A percentile compares a stretch with the other conserved stretches of the same genome.
Evolutionary conservation across 805 yeast genomes (phyloP).

Genomic region (Metschnikowia orientalis): DNA sequence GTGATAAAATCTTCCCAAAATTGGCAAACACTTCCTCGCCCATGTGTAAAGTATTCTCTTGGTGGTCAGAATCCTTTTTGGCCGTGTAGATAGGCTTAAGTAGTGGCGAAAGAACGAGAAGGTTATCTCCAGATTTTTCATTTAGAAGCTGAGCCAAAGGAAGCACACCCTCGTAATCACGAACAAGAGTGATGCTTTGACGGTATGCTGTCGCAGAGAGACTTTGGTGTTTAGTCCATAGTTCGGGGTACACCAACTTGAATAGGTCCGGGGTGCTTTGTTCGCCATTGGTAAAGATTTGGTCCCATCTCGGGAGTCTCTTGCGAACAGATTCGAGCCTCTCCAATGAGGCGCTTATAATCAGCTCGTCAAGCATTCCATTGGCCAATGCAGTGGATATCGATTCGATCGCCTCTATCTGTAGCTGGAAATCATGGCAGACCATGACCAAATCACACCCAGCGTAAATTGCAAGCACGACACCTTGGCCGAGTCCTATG

Average conservation of each 20-base stretch:
- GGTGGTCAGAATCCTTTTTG: constrained; percentile 8
- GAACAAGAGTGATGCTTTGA: constrained; percentile 47
- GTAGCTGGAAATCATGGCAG: constrained; percentile 51
- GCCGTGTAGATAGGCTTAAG: constrained; percentile 33
- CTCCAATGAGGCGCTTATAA: constrained; percentile 34
- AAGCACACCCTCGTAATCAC: constrained; percentile 48
- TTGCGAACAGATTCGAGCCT: constrained; percentile 44
- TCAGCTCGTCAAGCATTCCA: constrained; percentile 42
- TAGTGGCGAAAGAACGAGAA: constrained; percentile 36
- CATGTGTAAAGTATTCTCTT: constrained; percentile 22
- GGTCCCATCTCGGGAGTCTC: constrained; percentile 42
- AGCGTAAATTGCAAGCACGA: constrained; percentile 55
- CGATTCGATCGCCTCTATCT: constrained; percentile 50
- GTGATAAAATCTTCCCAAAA: constrained; percentile 43
- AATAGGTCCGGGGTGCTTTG: constrained; percentile 22
- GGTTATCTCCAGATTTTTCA: constrained; percentile 22
- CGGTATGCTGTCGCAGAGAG: constrained; percentile 46
- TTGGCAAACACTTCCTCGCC: constrained; percentile 53
- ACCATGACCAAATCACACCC: constrained; percentile 64
- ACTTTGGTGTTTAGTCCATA: constrained; percentile 40
- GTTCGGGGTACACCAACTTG: constrained; percentile 24
- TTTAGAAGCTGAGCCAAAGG: constrained; percentile 44
- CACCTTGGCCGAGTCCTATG: constrained; percentile 66
- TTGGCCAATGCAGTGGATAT: constrained; percentile 34
- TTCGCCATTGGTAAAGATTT: constrained; percentile 36